Conservation (phyloP, 2,329 filamentous ascomycete genomes). For the Thermothelomyces thermophilus region DNA sequence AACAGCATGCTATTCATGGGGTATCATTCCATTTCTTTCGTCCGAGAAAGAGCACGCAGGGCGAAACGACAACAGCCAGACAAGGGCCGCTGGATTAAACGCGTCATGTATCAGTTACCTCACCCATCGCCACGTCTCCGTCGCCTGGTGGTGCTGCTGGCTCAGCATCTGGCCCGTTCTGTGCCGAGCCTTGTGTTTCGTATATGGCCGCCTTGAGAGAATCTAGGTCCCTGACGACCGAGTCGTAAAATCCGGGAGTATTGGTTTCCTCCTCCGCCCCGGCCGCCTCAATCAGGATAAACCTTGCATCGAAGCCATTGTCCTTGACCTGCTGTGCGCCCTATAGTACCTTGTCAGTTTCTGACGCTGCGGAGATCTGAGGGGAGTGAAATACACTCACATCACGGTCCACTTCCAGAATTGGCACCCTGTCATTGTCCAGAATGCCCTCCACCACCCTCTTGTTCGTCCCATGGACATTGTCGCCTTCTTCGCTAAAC, state of each 20-base stretch:
- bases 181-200: no score
- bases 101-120: conserved; percentile 2
- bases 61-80: no score
- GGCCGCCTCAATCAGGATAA: conserved; percentile 44
- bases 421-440: conserved; percentile 52
- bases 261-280: conserved; percentile 26
- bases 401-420: conserved; percentile 47
- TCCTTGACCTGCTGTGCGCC: conserved; percentile 52
- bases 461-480: conserved; percentile 50
- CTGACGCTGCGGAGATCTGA: not conserved
- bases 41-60: no score
- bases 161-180: conserved; percentile 2
- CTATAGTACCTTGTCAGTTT: conserved; percentile 29
- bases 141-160: conserved; percentile 2
- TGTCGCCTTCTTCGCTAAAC: conserved; percentile 43
- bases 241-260: conserved; percentile 43
- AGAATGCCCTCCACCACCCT: conserved; percentile 46
- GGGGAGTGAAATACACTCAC: conserved; percentile 33
- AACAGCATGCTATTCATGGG: no score
- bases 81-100: not conserved
- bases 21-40: no score
- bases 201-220: conserved; percentile 13
- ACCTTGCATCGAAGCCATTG: conserved; percentile 49
- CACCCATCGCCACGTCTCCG: conserved; percentile 20
- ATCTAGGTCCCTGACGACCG: conserved; percentile 32